Percentiles rank a stretch among this genome's conserved stretches.
These are phyloP conservation scores for Sungouiella thailandica DNA, from an alignment of 805 yeast species.

Conservation along the genomic window DNA sequence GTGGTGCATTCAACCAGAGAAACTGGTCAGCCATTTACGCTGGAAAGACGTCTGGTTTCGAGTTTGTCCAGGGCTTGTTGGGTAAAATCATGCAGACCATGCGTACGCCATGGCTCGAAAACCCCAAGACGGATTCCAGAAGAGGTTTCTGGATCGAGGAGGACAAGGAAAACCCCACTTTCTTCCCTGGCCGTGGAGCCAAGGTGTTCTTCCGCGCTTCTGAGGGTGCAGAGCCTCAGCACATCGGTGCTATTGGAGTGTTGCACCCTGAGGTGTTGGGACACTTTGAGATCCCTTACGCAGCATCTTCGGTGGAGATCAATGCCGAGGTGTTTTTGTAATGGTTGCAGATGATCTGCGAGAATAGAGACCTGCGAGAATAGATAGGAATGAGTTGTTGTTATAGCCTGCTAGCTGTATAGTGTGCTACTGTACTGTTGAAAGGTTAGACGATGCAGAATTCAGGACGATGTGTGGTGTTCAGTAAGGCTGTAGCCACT, in stretches of 20 bases:
- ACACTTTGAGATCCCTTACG: constrained; percentile 85
- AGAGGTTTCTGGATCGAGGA: constrained; percentile 89
- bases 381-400: too few relatives aligned
- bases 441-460: too few relatives aligned
- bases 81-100: constrained; percentile 95
- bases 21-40: constrained; percentile 93
- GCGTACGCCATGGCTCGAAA: constrained; percentile 78
- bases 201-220: constrained; percentile 67
- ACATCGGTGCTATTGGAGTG: constrained; percentile 85
- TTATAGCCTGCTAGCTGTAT: too few relatives aligned
- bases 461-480: too few relatives aligned
- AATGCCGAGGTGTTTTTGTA: constrained; percentile 83
- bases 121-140: constrained; percentile 41
- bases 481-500: too few relatives aligned
- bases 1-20: constrained; percentile 88
- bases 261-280: constrained; percentile 91
- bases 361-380: too few relatives aligned
- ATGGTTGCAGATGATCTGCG: too few relatives aligned
- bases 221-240: constrained; percentile 51
- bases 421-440: too few relatives aligned
- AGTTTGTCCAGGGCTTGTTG: constrained; percentile 86
- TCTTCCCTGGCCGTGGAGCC: constrained; percentile 98
- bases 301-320: constrained; percentile 87
- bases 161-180: constrained; percentile 61
- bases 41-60: constrained; percentile 94